phyloP scores from a whole-genome alignment of 495 filamentous ascomycete species.

The Podospora tetraspora region DNA sequence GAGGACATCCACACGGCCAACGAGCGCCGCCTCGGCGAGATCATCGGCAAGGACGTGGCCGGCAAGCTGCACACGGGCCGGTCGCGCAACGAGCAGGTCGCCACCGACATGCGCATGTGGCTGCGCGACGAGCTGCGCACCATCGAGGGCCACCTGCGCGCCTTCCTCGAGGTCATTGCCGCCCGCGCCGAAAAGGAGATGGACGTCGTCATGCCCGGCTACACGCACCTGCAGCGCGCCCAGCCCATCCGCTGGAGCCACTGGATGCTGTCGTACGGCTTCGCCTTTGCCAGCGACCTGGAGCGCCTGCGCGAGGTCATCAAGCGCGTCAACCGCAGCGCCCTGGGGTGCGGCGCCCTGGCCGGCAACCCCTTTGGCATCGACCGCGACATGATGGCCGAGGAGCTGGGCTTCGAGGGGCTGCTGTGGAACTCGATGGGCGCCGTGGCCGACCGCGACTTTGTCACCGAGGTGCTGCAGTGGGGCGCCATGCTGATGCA shows the following conservation, averaged over 20 bases:
- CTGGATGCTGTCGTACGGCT: constrained; percentile 76
- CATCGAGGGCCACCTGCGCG: constrained; percentile 63
- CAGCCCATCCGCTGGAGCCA: constrained; percentile 88
- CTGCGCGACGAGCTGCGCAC: constrained; percentile 68
- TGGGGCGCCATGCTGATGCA: constrained; percentile 82
- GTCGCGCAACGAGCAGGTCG: constrained; percentile 89
- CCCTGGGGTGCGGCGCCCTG: constrained; percentile 79
- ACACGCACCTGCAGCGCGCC: constrained; percentile 89
- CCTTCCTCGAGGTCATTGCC: constrained; percentile 67
- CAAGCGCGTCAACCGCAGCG: constrained; percentile 68
- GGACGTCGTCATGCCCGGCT: constrained; percentile 56
- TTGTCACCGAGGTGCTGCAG: constrained; percentile 85
- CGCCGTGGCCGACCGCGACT: constrained; percentile 80
- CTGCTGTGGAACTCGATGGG: constrained; percentile 80
- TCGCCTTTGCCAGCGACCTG: constrained; percentile 70
- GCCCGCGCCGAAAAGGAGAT: constrained; percentile 75
- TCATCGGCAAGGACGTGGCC: constrained; percentile 79
- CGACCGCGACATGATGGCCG: constrained; percentile 80
- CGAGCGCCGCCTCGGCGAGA: constrained; percentile 82
- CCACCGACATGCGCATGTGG: constrained; percentile 92
- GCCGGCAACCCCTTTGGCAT: constrained; percentile 91
- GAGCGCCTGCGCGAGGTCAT: constrained; percentile 72
- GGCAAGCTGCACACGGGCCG: constrained; percentile 94
- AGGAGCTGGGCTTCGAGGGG: constrained; percentile 82
- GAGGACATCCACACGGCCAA: constrained; percentile 89